Conservation (phyloP, 176 grass and related monocot species). For the Pharus latifolius region DNA sequence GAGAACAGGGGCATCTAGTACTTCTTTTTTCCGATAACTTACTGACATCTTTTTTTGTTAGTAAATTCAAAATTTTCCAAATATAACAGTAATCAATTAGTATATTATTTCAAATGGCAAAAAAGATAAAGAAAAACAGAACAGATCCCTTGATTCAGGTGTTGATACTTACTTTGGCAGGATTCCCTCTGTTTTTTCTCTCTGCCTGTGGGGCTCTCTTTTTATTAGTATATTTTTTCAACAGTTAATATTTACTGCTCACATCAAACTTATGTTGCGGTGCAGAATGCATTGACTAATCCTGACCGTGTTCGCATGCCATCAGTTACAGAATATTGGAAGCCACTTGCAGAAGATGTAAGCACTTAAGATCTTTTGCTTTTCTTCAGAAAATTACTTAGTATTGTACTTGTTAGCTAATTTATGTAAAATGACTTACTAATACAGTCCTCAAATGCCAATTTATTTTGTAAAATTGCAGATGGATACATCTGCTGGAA, state of each 20-base stretch:
- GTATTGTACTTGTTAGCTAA: neutral
- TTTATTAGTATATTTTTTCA: neutral
- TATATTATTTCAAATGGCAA: neutral
- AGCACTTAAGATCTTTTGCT: neutral
- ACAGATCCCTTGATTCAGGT: neutral
- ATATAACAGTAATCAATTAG: neutral
- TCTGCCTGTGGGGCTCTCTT: neutral
- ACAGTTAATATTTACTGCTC: neutral
- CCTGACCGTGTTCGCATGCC: constrained; percentile 55
- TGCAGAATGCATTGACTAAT: constrained; percentile 87
- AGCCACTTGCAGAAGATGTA: constrained; percentile 92
- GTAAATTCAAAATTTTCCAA: neutral
- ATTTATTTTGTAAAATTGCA: constrained; percentile 28
- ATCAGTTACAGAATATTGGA: constrained; percentile 88
- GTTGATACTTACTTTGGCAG: neutral
- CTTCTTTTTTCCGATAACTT: neutral
- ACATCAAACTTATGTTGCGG: constrained; percentile 1
- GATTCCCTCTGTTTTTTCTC: neutral
- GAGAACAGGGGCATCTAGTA: neutral
- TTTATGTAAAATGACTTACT: neutral
- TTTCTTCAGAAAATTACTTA: neutral
- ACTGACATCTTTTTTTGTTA: neutral
- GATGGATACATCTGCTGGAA: constrained; percentile 88
- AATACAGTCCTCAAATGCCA: neutral
- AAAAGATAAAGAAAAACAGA: neutral